phyloP scores from a whole-genome alignment of 148 eudicot species.

The Diospyros kaki region DNA sequence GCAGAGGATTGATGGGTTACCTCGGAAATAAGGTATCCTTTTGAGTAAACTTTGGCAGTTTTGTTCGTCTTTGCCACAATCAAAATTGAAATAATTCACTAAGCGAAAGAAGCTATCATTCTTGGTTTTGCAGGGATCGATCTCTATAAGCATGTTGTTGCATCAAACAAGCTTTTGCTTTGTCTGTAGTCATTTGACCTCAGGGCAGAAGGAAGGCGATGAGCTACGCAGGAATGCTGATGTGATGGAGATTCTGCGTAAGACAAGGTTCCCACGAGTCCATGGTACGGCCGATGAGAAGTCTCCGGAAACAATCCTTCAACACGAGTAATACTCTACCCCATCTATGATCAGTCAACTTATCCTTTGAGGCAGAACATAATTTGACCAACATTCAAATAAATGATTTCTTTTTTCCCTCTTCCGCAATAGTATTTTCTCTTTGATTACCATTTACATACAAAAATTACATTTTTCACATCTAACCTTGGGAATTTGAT shows the following conservation, averaged over 20 bases:
- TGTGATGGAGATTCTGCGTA: constrained; percentile 88
- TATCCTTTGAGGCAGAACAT: not conserved
- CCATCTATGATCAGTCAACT: not conserved
- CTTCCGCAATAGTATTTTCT: not conserved
- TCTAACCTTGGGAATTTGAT: not conserved
- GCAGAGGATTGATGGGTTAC: constrained; percentile 97
- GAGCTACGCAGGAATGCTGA: constrained; percentile 88
- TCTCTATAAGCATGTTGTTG: constrained; percentile 84
- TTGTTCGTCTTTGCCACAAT: not conserved
- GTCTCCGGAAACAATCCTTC: constrained; percentile 85
- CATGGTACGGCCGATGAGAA: constrained; percentile 52
- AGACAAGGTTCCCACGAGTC: constrained; percentile 90
- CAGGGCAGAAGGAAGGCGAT: constrained; percentile 94
- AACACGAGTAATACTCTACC: constrained; percentile 69
- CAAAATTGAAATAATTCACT: not conserved
- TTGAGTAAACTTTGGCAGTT: not conserved
- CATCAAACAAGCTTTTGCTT: constrained; percentile 97
- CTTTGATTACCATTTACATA: not conserved
- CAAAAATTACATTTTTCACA: not conserved
- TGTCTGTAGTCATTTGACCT: constrained; percentile 87
- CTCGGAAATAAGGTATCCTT: constrained; percentile 78
- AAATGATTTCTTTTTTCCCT: not conserved
- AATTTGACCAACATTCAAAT: not conserved
- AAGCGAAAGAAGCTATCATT: not conserved
- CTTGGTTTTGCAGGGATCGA: constrained; percentile 66